phyloP scores from a whole-genome alignment of 2,329 filamentous ascomycete species.

The Phoma sp. region DNA sequence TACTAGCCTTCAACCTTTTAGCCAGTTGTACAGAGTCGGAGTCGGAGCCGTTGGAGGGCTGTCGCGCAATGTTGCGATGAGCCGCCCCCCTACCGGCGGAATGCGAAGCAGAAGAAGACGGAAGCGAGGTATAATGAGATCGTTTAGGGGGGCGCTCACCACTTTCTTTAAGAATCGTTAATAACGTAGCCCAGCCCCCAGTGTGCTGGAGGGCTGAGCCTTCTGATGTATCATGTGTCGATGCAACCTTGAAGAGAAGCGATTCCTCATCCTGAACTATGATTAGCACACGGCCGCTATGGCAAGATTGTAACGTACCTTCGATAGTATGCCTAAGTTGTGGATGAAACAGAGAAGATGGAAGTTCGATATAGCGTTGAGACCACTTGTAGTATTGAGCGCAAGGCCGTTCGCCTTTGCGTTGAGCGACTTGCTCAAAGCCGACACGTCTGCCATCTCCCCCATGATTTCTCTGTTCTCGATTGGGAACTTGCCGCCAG shows the following conservation, averaged over 20 bases:
- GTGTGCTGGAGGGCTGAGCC: conserved; percentile 84
- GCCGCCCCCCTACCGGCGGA: conserved; percentile 47
- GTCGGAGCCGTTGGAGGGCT: conserved; percentile 49
- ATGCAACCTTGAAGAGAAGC: conserved; percentile 84
- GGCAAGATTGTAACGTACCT: conserved; percentile 62
- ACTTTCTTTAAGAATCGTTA: conserved; percentile 92
- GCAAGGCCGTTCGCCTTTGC: conserved; percentile 58
- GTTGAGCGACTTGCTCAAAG: conserved; percentile 71
- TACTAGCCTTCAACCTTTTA: conserved; percentile 70
- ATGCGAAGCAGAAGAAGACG: conserved; percentile 34
- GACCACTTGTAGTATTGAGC: conserved; percentile 66
- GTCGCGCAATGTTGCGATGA: conserved; percentile 32
- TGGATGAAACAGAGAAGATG: conserved; percentile 90
- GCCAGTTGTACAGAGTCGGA: conserved; percentile 65
- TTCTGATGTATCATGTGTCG: conserved; percentile 78
- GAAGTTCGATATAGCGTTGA: conserved; percentile 84
- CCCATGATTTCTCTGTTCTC: conserved; percentile 90
- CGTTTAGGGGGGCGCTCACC: conserved; percentile 94
- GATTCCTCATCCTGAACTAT: conserved; percentile 79
- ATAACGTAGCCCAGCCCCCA: conserved; percentile 90
- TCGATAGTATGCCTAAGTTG: conserved; percentile 78
- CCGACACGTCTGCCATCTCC: conserved; percentile 78
- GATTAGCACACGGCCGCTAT: neutral
- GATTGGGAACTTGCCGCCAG: conserved; percentile 75
- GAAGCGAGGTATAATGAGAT: conserved; percentile 41